These are phyloP conservation scores for Endothia cerciana DNA, from an alignment of 2,329 filamentous ascomycete species.

Conservation along the genomic window DNA sequence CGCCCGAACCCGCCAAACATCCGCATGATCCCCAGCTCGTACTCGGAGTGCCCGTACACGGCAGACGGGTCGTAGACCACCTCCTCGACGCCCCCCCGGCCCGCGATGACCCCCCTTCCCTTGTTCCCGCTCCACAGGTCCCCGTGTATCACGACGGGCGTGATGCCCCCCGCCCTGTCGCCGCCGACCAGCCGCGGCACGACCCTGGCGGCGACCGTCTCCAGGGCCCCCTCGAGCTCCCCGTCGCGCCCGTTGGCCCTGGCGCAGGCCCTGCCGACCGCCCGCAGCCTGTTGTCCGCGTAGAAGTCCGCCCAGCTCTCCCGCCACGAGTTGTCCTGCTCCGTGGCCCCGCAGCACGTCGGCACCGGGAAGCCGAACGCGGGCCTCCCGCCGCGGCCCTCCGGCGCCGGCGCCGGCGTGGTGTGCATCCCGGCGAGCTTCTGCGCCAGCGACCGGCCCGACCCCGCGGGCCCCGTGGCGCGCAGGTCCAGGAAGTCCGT, in stretches of 20 bases:
- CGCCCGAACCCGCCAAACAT: constrained; percentile 91
- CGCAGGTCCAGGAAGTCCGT: constrained; percentile 81
- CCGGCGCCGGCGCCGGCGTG: constrained; percentile 69
- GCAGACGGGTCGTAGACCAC: constrained; percentile 82
- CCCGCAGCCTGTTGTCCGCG: constrained; percentile 72
- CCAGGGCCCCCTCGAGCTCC: constrained; percentile 66
- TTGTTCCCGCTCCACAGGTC: constrained; percentile 95
- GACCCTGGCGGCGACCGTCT: constrained; percentile 64
- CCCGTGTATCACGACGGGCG: constrained; percentile 84
- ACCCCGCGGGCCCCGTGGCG: constrained; percentile 45
- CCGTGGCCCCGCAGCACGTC: constrained; percentile 85
- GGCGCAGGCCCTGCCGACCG: constrained; percentile 63
- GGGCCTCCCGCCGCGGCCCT: constrained; percentile 56
- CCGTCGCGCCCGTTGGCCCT: constrained; percentile 66
- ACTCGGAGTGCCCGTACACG: constrained; percentile 87
- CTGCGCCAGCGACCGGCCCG: constrained; percentile 65
- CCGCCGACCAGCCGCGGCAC: constrained; percentile 79
- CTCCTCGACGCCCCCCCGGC: constrained; percentile 62
- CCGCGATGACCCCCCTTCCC: constrained; percentile 63
- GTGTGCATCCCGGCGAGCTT: constrained; percentile 82
- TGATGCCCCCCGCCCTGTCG: constrained; percentile 64
- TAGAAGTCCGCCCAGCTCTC: constrained; percentile 85
- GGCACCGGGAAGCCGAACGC: constrained; percentile 83
- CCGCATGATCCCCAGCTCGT: constrained; percentile 89
- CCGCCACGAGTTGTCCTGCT: constrained; percentile 76